These are phyloP conservation scores for Colletotrichum tropicale DNA, from an alignment of 2,329 filamentous ascomycete species.

Conservation along the genomic window DNA sequence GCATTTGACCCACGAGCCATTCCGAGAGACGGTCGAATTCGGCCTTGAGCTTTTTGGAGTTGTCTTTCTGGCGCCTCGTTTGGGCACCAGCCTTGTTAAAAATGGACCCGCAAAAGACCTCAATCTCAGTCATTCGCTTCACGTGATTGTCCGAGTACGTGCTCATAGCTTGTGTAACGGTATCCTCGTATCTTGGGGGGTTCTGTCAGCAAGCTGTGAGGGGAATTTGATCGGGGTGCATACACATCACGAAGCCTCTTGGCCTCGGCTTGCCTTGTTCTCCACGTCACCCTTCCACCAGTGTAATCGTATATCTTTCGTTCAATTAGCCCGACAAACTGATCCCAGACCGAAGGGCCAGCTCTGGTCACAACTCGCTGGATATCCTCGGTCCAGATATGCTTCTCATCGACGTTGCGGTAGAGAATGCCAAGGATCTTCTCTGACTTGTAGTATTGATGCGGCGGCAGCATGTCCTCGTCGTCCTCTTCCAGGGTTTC, in stretches of 20 bases:
- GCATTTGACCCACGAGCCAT: conserved; percentile 43
- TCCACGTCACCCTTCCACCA: conserved; percentile 33
- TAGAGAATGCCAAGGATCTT: conserved; percentile 76
- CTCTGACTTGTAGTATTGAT: conserved; percentile 68
- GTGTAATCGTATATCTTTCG: conserved; percentile 31
- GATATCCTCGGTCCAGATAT: conserved; percentile 63
- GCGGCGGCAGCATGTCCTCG: conserved; percentile 39
- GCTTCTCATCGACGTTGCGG: conserved; percentile 73
- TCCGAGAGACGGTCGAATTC: conserved; percentile 52
- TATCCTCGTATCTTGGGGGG: conserved; percentile 50
- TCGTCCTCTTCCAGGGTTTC: conserved; percentile 49
- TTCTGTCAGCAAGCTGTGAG: neutral
- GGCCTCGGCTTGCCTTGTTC: conserved; percentile 38
- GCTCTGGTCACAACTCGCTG: conserved; percentile 28
- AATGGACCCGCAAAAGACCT: conserved; percentile 62
- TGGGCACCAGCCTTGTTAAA: conserved; percentile 54
- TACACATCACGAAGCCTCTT: conserved; percentile 52
- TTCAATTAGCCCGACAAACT: conserved; percentile 36
- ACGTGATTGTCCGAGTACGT: conserved; percentile 50
- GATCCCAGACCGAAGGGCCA: conserved; percentile 47
- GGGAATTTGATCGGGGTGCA: conserved; percentile 17
- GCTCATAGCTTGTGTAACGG: conserved; percentile 43
- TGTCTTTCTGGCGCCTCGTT: conserved; percentile 55
- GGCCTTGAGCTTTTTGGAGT: conserved; percentile 55
- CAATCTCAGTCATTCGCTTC: conserved; percentile 50